Base-by-base conservation (phyloP, 2,329 filamentous ascomycete genomes). In the Venturiaceae sp. region DNA sequence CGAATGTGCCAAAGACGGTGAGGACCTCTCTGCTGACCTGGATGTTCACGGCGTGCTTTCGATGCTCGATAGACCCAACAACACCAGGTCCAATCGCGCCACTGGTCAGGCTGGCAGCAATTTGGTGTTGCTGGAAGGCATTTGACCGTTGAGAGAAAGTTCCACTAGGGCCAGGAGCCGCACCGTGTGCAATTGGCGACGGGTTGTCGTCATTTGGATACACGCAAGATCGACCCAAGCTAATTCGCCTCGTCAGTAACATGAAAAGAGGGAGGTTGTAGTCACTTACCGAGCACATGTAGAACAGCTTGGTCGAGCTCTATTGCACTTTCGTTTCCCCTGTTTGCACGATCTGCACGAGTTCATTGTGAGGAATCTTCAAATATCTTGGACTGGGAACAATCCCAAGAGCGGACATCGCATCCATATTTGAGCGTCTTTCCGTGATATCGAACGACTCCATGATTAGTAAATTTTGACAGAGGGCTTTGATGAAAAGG, bases 281-380 rank as follows among this genome's bases (percentile, higher is more conserved):
- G 16, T 14, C 9, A 47, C 23, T 16, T 50, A 58, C 55, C 30
- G 7, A n/a, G 32, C 32, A 23, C 55, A 53, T 23, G 19, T 53
- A 16, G 44, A 36, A 28, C 44, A 58, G 32, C 23, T 34, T 14
- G 56, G 56, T 19, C 26, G 32, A 19, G 36, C 16, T 32, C 34
- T 53, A 30, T 54, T 32, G 46, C 46, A 53, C 37, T 58, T 58
- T 1, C 56, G 23, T 16, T 54, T 58, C 14, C 14, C 30, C 16
- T 53, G 26, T 28, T 53, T 58, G 32, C 56, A 58, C 5, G 34
- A 39, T 36, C 14, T 30, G 41, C 56, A 58, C 14, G 39, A n/a
- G 23, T 50, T 57, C 36, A 57, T 57, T 7, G 39, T 6, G 26
- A 23, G 2, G 41, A 13, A 13, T 8, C 5, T 6, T 21, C n/a